phyloP scores from a whole-genome alignment of 1,284 basidiomycete species.

The Xerocomus amazonicus region DNA sequence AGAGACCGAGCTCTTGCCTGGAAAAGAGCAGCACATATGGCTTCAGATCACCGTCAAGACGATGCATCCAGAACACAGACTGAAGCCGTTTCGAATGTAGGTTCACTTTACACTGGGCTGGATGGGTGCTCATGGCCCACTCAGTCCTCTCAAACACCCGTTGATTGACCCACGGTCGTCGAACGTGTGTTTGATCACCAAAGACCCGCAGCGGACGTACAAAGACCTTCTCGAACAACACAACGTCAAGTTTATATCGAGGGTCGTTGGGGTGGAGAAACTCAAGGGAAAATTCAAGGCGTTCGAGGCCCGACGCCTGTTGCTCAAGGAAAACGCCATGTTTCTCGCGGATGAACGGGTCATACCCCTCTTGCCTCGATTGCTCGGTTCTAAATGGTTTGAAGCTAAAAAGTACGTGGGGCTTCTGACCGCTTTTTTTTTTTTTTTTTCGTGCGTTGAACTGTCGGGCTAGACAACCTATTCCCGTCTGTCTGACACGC shows the following conservation, averaged over 20 bases:
- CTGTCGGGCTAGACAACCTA: slow-evolving; percentile 68
- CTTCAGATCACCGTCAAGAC: slow-evolving; percentile 81
- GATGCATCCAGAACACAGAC: slow-evolving; percentile 68
- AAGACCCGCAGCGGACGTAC: slow-evolving; percentile 95
- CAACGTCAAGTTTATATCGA: slow-evolving; percentile 82
- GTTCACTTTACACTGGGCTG: slow-evolving; percentile 28
- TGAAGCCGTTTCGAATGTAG: slow-evolving; percentile 85
- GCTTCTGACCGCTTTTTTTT: neutral
- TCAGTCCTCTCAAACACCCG: slow-evolving; percentile 76
- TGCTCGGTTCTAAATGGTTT: slow-evolving; percentile 91
- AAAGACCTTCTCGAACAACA: slow-evolving; percentile 84
- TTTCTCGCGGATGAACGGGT: slow-evolving; percentile 94
- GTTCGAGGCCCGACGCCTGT: slow-evolving; percentile 82
- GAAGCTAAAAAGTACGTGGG: slow-evolving; percentile 83
- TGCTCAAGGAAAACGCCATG: slow-evolving; percentile 86
- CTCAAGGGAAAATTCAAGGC: slow-evolving; percentile 84
- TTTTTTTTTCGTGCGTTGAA: slow-evolving; percentile 5
- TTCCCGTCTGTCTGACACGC: slow-evolving; percentile 82
- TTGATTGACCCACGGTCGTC: slow-evolving; percentile 77
- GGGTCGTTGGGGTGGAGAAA: slow-evolving; percentile 72
- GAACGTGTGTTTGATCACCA: slow-evolving; percentile 86
- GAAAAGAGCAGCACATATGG: slow-evolving; percentile 83
- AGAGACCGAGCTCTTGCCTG: slow-evolving; percentile 74
- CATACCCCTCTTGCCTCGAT: slow-evolving; percentile 79
- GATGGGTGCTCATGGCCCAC: slow-evolving; percentile 6